Percentiles rank a stretch among this genome's conserved stretches.
phyloP scores from a whole-genome alignment of 2,329 filamentous ascomycete species.

The Verticillium nubilum region DNA sequence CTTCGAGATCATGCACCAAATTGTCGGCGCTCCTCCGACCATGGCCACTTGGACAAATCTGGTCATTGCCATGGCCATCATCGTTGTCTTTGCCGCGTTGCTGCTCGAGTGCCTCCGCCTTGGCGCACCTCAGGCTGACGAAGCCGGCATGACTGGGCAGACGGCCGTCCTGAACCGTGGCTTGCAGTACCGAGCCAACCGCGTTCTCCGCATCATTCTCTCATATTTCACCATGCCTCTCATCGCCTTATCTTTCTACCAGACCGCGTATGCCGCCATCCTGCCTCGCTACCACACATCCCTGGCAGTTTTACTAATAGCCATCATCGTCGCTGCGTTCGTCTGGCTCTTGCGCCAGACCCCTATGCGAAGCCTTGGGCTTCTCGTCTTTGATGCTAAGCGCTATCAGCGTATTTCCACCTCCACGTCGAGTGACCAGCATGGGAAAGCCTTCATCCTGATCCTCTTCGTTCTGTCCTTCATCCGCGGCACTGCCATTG shows the following conservation, averaged over 20 bases:
- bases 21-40: constrained; percentile 58
- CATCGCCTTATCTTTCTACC: constrained; percentile 66
- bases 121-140: neutral
- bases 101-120: constrained; percentile 40
- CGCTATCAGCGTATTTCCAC: constrained; percentile 58
- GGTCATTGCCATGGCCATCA: constrained; percentile 56
- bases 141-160: constrained; percentile 9
- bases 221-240: constrained; percentile 73
- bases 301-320: constrained; percentile 25
- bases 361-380: constrained; percentile 20
- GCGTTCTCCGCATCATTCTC: constrained; percentile 62
- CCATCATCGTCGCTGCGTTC: constrained; percentile 16
- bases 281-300: constrained; percentile 18
- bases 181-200: constrained; percentile 24
- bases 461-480: constrained; percentile 59
- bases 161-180: constrained; percentile 5
- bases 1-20: constrained; percentile 60
- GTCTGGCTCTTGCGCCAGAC: constrained; percentile 21
- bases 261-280: constrained; percentile 36
- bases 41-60: constrained; percentile 67
- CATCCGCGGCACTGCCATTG: constrained; percentile 61
- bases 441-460: constrained; percentile 52
- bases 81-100: constrained; percentile 45
- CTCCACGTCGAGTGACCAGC: neutral
- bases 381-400: constrained; percentile 45